phyloP scores from a whole-genome alignment of 805 yeast genomes.

The Ogataea methanolica region DNA sequence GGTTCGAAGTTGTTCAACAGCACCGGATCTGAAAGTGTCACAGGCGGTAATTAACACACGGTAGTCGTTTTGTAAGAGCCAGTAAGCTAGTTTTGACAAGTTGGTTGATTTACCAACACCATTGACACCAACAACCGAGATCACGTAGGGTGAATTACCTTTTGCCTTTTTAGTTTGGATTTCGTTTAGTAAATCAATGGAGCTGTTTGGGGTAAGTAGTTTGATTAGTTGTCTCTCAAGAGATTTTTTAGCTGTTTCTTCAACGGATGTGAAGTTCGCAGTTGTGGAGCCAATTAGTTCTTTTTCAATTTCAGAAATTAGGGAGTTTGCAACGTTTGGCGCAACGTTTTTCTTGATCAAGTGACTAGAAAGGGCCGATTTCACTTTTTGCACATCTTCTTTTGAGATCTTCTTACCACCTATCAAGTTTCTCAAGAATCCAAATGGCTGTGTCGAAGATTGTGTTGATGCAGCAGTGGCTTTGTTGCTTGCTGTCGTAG shows the following conservation, averaged over 20 bases:
- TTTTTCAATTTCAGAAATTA: constrained; percentile 65
- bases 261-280: constrained; percentile 68
- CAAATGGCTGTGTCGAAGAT: constrained; percentile 39
- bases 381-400: constrained; percentile 60
- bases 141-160: constrained; percentile 71
- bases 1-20: constrained; percentile 94
- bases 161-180: constrained; percentile 46
- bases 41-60: constrained; percentile 91
- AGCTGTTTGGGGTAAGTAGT: constrained; percentile 85
- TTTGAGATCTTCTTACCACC: constrained; percentile 67
- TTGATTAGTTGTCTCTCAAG: constrained; percentile 64
- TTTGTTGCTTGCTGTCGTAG: constrained; percentile 13
- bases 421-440: constrained; percentile 53
- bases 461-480: not conserved
- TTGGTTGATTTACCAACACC: constrained; percentile 98
- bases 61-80: constrained; percentile 88
- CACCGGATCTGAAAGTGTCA: constrained; percentile 97
- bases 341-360: constrained; percentile 85
- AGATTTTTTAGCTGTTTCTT: constrained; percentile 60
- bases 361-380: constrained; percentile 66
- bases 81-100: constrained; percentile 87
- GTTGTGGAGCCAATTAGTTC: constrained; percentile 71
- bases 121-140: constrained; percentile 95
- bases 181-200: constrained; percentile 80
- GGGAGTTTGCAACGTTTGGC: constrained; percentile 74